A percentile compares a stretch with the other conserved stretches of the same genome.
Evolutionary conservation across 2,329 filamentous ascomycete genomes (phyloP).

Genomic region (Ambrosiella xylebori): DNA sequence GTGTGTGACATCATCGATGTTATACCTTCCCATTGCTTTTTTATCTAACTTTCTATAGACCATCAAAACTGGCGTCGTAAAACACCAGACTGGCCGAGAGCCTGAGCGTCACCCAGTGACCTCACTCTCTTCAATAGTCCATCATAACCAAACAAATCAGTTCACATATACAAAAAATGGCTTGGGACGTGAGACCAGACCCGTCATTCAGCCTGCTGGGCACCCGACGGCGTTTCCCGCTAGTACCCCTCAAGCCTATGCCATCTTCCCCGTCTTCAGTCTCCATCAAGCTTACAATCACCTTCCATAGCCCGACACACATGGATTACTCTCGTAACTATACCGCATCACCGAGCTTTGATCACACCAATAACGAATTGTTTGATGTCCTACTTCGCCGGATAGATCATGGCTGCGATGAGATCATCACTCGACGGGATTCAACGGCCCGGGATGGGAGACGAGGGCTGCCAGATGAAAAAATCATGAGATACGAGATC

Average conservation of each 20-base stretch:
- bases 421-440: conserved; percentile 37
- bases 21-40: neutral
- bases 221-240: conserved; percentile 19
- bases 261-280: conserved; percentile 16
- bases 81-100: neutral
- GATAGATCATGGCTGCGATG: conserved; percentile 33
- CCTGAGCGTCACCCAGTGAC: conserved; percentile 1
- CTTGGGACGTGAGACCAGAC: conserved; percentile 4
- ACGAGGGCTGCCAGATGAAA: conserved; percentile 20
- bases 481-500: conserved; percentile 32
- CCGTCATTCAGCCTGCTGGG: conserved; percentile 14
- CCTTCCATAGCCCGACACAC: conserved; percentile 28
- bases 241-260: conserved; percentile 16
- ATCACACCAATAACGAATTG: conserved; percentile 26
- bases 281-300: conserved; percentile 27
- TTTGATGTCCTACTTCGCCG: conserved; percentile 32
- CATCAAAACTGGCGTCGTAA: neutral
- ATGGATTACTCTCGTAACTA: conserved; percentile 30
- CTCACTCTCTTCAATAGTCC: conserved; percentile 1
- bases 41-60: no score
- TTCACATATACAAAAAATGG: neutral
- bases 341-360: conserved; percentile 27
- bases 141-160: neutral
- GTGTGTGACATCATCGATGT: neutral
- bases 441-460: conserved; percentile 27